Base-by-base conservation (phyloP, 129 eudicot species). In the Artemisia annua region DNA sequence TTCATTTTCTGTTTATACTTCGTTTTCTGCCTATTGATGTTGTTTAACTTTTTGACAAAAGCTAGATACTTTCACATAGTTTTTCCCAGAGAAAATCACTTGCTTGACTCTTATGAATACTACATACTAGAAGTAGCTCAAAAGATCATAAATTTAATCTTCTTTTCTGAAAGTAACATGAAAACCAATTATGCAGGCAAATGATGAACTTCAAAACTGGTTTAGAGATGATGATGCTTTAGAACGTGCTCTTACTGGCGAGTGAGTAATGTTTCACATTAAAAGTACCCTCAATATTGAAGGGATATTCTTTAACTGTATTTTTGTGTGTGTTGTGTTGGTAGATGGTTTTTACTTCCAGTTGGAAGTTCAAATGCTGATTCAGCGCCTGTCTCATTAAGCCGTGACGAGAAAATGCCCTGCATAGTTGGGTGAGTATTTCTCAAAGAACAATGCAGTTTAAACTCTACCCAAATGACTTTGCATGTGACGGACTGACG, bases 151-250 rank as follows among this genome's bases (percentile, higher is more conserved):
- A 11, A 15, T 32, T 5, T 35, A 14, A 10, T 19, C 3, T 46
- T 22, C 28, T 26, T 22, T 46, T 48, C 70, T 3, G 17, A 44
- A 24, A 43, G 58, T 64, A 70, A 81, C 55, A 18, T 20, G 50
- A 15, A 80, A 76, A 71, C 48, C 13, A 10, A 51, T 43, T 72
- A 43, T 84, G 81, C 71, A 95, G 99, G 99, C 99, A 68, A 85
- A 77, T 68, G 80, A 84, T 67, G 85, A 90, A 46, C 74, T 95
- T 12, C 81, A 83, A 75, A 86, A 67, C 68, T 95, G 99, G 97
- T 95, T 95, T 66, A 79, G 75, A 68, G 99, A 95, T 73, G 99
- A 95, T 55, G 97, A 90, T 83, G 99, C 99, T 67, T 70, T 95
- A 77, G 99, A 95, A 74, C 90, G 99, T 44, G 94, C 96, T 50